Percentiles rank a stretch among this genome's conserved stretches.
phyloP scores from a whole-genome alignment of 1,284 basidiomycete species.

The Ceratobasidium theobromae region DNA sequence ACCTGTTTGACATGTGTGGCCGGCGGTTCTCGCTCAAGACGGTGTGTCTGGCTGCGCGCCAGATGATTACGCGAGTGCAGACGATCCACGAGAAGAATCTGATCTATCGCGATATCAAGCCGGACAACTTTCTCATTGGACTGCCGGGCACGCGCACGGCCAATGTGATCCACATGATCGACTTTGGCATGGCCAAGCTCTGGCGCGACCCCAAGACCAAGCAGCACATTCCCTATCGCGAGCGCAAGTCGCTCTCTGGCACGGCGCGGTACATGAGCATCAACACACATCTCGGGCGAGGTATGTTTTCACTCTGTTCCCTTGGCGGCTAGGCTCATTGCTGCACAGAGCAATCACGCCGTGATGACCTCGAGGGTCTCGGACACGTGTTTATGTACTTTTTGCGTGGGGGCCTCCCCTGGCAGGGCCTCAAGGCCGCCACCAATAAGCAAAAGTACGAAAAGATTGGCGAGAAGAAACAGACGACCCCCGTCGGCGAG shows the following conservation, averaged over 20 bases:
- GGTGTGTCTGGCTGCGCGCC: slow-evolving; percentile 93
- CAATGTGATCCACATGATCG: slow-evolving; percentile 62
- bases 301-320: slow-evolving; percentile 44
- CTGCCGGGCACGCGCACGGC: slow-evolving; percentile 84
- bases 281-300: slow-evolving; percentile 92
- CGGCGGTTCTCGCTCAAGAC: slow-evolving; percentile 95
- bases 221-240: slow-evolving; percentile 95
- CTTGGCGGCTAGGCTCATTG: neutral
- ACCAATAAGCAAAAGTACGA: slow-evolving; percentile 99
- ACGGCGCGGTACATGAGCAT: slow-evolving; percentile 98
- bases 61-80: slow-evolving; percentile 92
- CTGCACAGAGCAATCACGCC: slow-evolving; percentile 80
- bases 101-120: slow-evolving; percentile 97
- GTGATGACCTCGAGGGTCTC: slow-evolving; percentile 92
- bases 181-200: slow-evolving; percentile 98
- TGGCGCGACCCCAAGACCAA: slow-evolving; percentile 97
- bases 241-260: slow-evolving; percentile 86
- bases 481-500: slow-evolving; percentile 95
- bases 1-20: slow-evolving; percentile 95
- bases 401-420: slow-evolving; percentile 86
- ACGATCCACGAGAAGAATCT: slow-evolving; percentile 97
- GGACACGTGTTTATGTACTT: slow-evolving; percentile 99
- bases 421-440: slow-evolving; percentile 95
- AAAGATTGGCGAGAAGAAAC: slow-evolving; percentile 98
- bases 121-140: slow-evolving; percentile 95